Conservation (phyloP, 805 yeast species). For the Cyberlindnera samutprakarnensis region DNA sequence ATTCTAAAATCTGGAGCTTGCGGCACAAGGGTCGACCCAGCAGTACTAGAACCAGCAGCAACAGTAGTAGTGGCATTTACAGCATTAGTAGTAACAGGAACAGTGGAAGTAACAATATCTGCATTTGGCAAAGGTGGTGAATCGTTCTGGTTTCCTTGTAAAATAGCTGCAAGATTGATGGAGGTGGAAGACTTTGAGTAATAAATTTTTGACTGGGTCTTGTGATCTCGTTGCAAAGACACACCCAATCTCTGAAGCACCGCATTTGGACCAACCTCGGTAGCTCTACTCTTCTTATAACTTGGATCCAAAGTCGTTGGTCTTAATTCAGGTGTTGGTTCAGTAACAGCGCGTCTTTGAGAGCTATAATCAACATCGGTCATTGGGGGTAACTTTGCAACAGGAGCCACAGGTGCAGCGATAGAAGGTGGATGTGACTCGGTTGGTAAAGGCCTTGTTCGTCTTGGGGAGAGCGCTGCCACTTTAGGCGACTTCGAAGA, state of each 20-base stretch:
- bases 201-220: slow-evolving; percentile 17
- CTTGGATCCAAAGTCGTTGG: slow-evolving; percentile 21
- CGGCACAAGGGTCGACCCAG: too few species aligned
- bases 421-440: not conserved
- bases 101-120: not conserved
- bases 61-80: too few species aligned
- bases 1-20: slow-evolving; percentile 14
- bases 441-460: too few species aligned
- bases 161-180: slow-evolving; percentile 18
- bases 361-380: too few species aligned
- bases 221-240: slow-evolving; percentile 11
- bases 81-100: too few species aligned
- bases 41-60: too few species aligned
- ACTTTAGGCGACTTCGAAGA: not conserved
- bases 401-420: not conserved
- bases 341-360: slow-evolving; percentile 14
- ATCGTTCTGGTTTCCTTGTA: slow-evolving; percentile 7
- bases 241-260: slow-evolving; percentile 19
- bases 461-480: too few species aligned
- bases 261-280: slow-evolving; percentile 14
- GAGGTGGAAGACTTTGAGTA: slow-evolving; percentile 24
- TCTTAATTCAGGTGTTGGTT: slow-evolving; percentile 12
- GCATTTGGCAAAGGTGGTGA: slow-evolving; percentile 1
- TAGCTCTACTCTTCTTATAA: slow-evolving; percentile 10
- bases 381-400: not conserved